Conservation (phyloP, 768 basidiomycete genomes). For the Pleurotus sapidus region DNA sequence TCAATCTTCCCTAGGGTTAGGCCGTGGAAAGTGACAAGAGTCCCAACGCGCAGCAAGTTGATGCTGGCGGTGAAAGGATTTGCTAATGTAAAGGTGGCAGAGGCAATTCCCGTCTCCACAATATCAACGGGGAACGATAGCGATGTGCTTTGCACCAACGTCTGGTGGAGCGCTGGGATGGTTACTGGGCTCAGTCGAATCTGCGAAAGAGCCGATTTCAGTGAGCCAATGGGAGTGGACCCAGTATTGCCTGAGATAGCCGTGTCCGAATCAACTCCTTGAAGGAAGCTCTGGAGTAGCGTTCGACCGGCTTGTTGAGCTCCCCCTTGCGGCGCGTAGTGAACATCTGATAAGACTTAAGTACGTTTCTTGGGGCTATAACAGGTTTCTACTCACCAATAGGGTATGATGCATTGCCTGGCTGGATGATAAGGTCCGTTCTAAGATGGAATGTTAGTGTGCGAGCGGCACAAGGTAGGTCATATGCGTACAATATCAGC, state of each 20-base stretch:
- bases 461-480: neutral
- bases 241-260: slow-evolving; percentile 51
- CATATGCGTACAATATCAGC: slow-evolving; percentile 47
- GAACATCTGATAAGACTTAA: slow-evolving; percentile 39
- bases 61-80: slow-evolving; percentile 77
- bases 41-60: slow-evolving; percentile 52
- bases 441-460: slow-evolving; percentile 24
- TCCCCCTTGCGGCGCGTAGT: slow-evolving; percentile 55
- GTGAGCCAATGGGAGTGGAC: slow-evolving; percentile 59
- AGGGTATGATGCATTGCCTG: slow-evolving; percentile 54
- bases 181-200: slow-evolving; percentile 58
- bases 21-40: slow-evolving; percentile 52
- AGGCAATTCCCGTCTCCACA: slow-evolving; percentile 55
- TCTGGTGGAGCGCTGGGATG: slow-evolving; percentile 63
- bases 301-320: slow-evolving; percentile 50
- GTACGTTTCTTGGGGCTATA: neutral
- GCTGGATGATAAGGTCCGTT: slow-evolving; percentile 53
- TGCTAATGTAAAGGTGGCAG: slow-evolving; percentile 51
- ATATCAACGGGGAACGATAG: slow-evolving; percentile 64
- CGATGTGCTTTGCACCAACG: slow-evolving; percentile 52
- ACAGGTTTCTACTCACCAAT: slow-evolving; percentile 35
- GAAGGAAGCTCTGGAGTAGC: slow-evolving; percentile 67
- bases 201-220: slow-evolving; percentile 58
- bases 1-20: slow-evolving; percentile 60
- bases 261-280: slow-evolving; percentile 54